Evolutionary conservation across 2,329 filamentous ascomycete species (phyloP), one percentile per base, ranked within the genome.

Genomic region (Alternaria postmessia): DNA sequence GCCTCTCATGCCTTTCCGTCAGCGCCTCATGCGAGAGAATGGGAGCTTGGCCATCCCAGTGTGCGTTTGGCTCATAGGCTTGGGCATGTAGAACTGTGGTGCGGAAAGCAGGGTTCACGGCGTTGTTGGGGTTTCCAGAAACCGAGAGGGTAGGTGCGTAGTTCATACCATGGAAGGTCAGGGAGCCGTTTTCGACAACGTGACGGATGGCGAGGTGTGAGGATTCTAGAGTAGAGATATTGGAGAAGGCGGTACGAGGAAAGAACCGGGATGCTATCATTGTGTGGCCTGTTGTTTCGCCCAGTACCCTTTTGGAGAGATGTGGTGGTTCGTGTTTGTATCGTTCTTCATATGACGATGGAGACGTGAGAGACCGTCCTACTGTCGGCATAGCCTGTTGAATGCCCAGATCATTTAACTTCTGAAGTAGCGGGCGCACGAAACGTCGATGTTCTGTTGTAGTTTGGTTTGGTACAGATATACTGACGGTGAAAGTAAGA

Each of bases 211-310:
- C 64, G 43, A 26, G 11, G 30, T 57, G 51, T 24, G 67, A 56
- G 0, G 26, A 28, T 11, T 56, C 18, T 14, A 69, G 49, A 14
- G 60, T 30, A 7, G 55, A 36, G 2, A 54, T 18, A n/a, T 55
- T 48, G 11, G 47, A 52, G 60, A 64, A 67, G 60, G 62, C 57
- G 14, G 56, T 24, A 62, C 65, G 68, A 6, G 51, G 54, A 56
- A 72, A 73, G 58, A 74, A 59, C 36, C 70, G 70, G 4, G 68
- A 70, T n/a, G 70, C 66, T 43, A 75, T 65, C 18, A 68, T 62
- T 5, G 71, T 70, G 62, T 69, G 59, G 53, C 63, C 61, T 34
- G 68, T 65, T 41, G 38, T 53, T 54, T 75, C 70, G 48, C 68
- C 67, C 28, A 64, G 22, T 32, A 62, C 57, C 28, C 61, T 61